These are phyloP conservation scores for Rutstroemia sp. DNA, from an alignment of 2,329 filamentous ascomycete genomes.

Conservation along the genomic window DNA sequence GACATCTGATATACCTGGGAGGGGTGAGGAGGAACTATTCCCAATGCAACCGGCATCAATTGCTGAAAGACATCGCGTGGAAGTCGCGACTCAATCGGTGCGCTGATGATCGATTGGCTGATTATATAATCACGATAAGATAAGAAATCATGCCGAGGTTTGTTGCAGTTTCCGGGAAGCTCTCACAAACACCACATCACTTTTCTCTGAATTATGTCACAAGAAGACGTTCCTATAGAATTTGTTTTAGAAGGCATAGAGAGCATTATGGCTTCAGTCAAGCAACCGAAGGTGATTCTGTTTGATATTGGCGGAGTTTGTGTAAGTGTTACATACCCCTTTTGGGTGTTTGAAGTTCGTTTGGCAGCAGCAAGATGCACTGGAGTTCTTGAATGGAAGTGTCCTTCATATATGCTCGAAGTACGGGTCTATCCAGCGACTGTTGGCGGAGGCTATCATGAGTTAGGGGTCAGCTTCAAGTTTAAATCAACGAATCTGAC, in stretches of 20 bases:
- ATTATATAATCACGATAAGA: background rate
- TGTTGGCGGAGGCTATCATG: too few species aligned
- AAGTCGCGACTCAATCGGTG: background rate
- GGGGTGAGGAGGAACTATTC: background rate
- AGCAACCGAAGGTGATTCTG: conserved; percentile 53
- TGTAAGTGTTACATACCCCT: conserved; percentile 51
- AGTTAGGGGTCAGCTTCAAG: too few species aligned
- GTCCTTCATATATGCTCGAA: background rate
- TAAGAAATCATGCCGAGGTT: conserved; percentile 2
- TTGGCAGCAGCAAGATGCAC: background rate
- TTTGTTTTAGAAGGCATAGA: conserved; percentile 27
- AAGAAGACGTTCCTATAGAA: conserved; percentile 25
- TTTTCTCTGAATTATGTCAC: conserved; percentile 18
- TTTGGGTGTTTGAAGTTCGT: background rate
- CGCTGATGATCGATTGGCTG: background rate
- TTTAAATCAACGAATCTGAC: too few species aligned
- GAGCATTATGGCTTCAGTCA: conserved; percentile 33
- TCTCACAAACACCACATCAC: background rate
- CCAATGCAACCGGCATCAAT: background rate
- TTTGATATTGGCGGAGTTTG: conserved; percentile 97
- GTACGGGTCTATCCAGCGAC: too few species aligned
- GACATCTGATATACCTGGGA: background rate
- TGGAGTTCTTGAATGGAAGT: background rate
- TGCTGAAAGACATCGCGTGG: background rate
- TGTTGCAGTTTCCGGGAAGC: background rate